Conservation (phyloP, 2,329 filamentous ascomycete genomes). For the Verticillium klebahnii region DNA sequence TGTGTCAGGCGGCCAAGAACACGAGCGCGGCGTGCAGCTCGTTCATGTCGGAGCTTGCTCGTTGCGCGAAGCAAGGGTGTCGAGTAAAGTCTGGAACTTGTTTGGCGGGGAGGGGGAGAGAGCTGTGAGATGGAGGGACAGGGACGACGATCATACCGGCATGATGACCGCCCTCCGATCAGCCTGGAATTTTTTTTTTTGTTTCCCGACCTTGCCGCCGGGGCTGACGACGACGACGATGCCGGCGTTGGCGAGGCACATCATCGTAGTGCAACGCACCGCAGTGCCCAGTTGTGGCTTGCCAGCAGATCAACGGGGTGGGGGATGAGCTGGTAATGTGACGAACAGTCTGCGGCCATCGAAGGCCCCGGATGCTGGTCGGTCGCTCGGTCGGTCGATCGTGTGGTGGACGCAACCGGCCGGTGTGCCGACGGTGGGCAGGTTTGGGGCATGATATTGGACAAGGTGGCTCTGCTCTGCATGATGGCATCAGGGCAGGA, state of each 20-base stretch:
- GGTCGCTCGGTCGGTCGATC: neutral
- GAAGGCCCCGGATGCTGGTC: neutral
- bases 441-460: neutral
- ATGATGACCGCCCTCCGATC: neutral
- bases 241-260: neutral
- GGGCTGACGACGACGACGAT: neutral
- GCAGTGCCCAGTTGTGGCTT: neutral
- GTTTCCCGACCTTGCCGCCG: neutral
- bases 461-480: neutral
- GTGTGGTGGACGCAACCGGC: neutral
- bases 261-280: neutral
- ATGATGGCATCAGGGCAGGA: neutral
- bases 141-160: neutral
- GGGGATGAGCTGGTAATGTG: neutral
- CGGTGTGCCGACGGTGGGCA: neutral
- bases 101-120: neutral
- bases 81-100: neutral
- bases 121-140: neutral
- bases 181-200: neutral
- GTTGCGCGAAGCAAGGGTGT: neutral
- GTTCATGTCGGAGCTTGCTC: neutral
- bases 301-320: neutral
- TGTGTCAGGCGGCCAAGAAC: neutral
- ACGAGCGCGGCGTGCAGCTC: neutral
- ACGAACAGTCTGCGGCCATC: neutral